Conservation (phyloP, 768 basidiomycete species). For the Boletus rubroflammeus region DNA sequence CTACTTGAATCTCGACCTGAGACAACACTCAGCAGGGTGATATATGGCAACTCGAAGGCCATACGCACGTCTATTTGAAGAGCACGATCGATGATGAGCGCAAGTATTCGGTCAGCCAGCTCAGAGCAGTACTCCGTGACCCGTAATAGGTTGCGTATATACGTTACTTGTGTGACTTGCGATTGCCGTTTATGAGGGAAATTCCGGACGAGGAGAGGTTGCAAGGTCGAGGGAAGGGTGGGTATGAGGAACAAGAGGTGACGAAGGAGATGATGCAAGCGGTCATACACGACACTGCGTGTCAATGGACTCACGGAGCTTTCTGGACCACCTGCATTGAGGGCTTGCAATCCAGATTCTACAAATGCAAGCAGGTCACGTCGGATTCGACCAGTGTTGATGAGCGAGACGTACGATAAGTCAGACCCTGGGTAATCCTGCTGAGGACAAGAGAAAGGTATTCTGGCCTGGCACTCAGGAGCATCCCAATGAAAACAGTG, state of each 20-base stretch:
- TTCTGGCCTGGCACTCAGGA: slow-evolving; percentile 88
- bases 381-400: not conserved
- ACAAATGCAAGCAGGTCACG: slow-evolving; percentile 5
- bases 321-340: slow-evolving; percentile 56
- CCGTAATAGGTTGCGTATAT: slow-evolving; percentile 84
- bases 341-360: slow-evolving; percentile 73
- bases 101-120: slow-evolving; percentile 77
- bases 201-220: slow-evolving; percentile 75
- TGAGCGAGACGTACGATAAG: slow-evolving; percentile 65
- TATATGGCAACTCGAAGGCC: not conserved
- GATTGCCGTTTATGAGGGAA: slow-evolving; percentile 95
- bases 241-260: slow-evolving; percentile 90
- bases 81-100: slow-evolving; percentile 87
- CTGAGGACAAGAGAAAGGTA: slow-evolving; percentile 82
- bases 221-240: slow-evolving; percentile 82
- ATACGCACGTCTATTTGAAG: slow-evolving; percentile 88
- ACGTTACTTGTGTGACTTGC: slow-evolving; percentile 75
- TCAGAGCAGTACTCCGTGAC: slow-evolving; percentile 87
- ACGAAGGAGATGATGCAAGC: slow-evolving; percentile 80
- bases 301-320: slow-evolving; percentile 70
- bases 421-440: slow-evolving; percentile 82
- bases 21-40: not conserved
- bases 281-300: slow-evolving; percentile 77
- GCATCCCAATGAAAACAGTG: slow-evolving; percentile 84
- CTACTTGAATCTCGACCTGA: slow-evolving; percentile 96